Conservation (phyloP, 305 asterid species). For the Withania somnifera region DNA sequence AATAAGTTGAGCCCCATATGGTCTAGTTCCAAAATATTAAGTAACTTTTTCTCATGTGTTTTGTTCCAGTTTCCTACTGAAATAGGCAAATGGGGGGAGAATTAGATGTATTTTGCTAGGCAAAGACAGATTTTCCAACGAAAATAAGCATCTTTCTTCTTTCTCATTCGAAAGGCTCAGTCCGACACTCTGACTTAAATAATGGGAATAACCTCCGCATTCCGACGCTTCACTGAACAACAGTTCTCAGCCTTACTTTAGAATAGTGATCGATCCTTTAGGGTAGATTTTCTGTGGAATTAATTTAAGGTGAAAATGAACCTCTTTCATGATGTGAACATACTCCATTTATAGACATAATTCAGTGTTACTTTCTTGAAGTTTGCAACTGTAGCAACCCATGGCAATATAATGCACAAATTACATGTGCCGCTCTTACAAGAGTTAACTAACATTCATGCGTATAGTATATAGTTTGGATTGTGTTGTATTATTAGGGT, state of each 20-base stretch:
- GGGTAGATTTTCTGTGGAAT: too few relatives aligned
- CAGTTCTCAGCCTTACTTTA: too few relatives aligned
- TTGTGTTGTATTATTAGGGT: neutral
- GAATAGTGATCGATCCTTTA: too few relatives aligned
- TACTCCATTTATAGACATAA: neutral
- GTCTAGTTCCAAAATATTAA: too few relatives aligned
- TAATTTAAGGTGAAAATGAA: too few relatives aligned
- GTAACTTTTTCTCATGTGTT: too few relatives aligned
- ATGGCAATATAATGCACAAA: neutral
- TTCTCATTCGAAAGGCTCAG: too few relatives aligned
- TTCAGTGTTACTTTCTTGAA: neutral
- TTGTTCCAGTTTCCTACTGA: neutral
- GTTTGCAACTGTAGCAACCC: neutral
- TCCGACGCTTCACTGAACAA: too few relatives aligned
- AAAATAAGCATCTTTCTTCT: too few relatives aligned
- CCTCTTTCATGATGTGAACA: neutral
- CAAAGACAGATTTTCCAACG: neutral
- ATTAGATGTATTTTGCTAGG: neutral
- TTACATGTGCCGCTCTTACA: neutral
- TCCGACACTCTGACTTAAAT: too few relatives aligned
- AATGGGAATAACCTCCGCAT: too few relatives aligned
- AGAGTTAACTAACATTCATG: neutral
- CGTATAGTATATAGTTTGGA: neutral
- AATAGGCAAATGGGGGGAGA: neutral
- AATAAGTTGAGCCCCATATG: too few relatives aligned